Conservation (phyloP, 139 green algal genomes). For the Picochlorum sp. region DNA sequence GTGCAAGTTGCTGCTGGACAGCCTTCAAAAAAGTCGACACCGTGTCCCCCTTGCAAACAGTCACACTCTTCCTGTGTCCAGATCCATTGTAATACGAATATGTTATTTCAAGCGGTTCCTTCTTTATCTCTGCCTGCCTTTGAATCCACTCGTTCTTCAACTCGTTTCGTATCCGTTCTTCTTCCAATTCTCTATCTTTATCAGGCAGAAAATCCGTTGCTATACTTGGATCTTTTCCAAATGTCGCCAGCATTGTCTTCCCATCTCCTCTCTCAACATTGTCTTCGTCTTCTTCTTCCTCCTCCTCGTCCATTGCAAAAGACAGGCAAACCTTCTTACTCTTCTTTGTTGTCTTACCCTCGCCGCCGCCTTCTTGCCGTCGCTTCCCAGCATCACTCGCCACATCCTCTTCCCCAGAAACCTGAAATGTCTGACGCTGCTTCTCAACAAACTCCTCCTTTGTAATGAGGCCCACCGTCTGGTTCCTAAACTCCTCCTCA, state of each 20-base stretch:
- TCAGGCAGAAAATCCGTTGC: conserved; percentile 80
- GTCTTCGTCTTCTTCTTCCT: conserved; percentile 17
- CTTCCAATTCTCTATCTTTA: conserved; percentile 65
- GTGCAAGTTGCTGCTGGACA: conserved; percentile 75
- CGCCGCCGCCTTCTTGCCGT: conserved; percentile 34
- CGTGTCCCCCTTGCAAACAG: conserved; percentile 57
- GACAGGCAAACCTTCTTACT: conserved; percentile 58
- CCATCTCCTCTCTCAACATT: background rate
- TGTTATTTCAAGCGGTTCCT: conserved; percentile 78
- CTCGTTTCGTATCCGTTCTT: conserved; percentile 62
- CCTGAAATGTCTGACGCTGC: conserved; percentile 41
- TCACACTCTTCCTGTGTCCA: conserved; percentile 59
- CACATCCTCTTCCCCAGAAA: conserved; percentile 40
- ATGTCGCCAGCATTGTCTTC: conserved; percentile 29
- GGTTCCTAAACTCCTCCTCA: conserved; percentile 86
- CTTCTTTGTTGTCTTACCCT: conserved; percentile 36
- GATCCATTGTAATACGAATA: conserved; percentile 96
- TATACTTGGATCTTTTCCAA: conserved; percentile 76
- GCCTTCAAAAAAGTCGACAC: conserved; percentile 80
- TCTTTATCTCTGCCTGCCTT: conserved; percentile 60
- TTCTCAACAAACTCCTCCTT: conserved; percentile 86
- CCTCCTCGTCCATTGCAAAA: conserved; percentile 50
- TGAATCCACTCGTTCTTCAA: conserved; percentile 48
- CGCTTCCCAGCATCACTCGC: conserved; percentile 20
- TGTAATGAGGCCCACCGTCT: conserved; percentile 92